Percentiles rank a stretch among this genome's conserved stretches.
These are phyloP conservation scores for Discostella pseudostelligera DNA, from an alignment of 108 stramenopile species.

Conservation along the genomic window DNA sequence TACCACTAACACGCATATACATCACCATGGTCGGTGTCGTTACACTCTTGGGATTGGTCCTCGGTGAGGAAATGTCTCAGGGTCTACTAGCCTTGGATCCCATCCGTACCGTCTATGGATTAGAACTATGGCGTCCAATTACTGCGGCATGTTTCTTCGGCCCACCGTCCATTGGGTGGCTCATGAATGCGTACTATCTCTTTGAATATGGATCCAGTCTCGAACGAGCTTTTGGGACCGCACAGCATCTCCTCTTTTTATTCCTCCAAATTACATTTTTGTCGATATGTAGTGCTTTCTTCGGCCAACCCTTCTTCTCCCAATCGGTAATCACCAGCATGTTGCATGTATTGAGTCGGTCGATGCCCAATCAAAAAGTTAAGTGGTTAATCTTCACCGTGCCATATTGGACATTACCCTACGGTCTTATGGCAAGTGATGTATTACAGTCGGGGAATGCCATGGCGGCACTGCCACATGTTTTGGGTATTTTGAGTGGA, in stretches of 20 bases:
- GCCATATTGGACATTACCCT: conserved; percentile 88
- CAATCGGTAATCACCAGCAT: conserved; percentile 79
- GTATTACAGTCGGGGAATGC: conserved; percentile 76
- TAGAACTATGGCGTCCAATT: conserved; percentile 83
- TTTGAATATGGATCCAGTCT: conserved; percentile 82
- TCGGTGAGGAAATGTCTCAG: conserved; percentile 85
- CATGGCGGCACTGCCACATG: conserved; percentile 77
- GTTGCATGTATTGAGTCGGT: conserved; percentile 85
- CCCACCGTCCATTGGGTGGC: conserved; percentile 81
- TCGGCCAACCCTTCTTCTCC: conserved; percentile 83
- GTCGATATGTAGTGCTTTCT: conserved; percentile 56
- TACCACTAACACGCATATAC: conserved; percentile 80
- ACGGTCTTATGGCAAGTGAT: conserved; percentile 79
- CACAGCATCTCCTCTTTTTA: conserved; percentile 76
- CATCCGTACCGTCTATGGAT: conserved; percentile 69
- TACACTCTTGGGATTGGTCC: conserved; percentile 67
- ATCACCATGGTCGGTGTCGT: conserved; percentile 69
- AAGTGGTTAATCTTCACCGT: conserved; percentile 88
- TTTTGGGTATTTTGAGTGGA: conserved; percentile 84
- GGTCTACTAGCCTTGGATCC: conserved; percentile 80
- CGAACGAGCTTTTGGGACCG: conserved; percentile 82
- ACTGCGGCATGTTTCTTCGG: conserved; percentile 87
- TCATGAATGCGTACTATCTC: conserved; percentile 84
- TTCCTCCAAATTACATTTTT: conserved; percentile 62
- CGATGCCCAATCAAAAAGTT: conserved; percentile 80